Evolutionary conservation across 2,329 filamentous ascomycete species (phyloP).

Genomic region (Penicillium sp.): DNA sequence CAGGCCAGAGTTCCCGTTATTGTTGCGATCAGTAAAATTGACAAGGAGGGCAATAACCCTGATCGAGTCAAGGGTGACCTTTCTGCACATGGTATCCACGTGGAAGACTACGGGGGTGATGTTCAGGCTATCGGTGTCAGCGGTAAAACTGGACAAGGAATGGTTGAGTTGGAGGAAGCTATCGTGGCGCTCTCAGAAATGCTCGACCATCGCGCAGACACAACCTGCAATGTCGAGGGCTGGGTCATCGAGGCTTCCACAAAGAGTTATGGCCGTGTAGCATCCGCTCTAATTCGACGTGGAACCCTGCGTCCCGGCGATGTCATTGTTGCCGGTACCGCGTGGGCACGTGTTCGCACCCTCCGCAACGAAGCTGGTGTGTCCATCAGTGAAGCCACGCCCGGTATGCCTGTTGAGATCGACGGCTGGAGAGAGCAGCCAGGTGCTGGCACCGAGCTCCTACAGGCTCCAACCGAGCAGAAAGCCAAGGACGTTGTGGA

Average conservation of each 20-base stretch:
- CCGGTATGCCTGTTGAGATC: slow-evolving; percentile 87
- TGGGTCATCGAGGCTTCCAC: slow-evolving; percentile 92
- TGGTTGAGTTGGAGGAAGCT: slow-evolving; percentile 88
- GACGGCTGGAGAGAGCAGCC: slow-evolving; percentile 93
- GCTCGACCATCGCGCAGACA: slow-evolving; percentile 81
- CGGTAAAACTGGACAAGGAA: slow-evolving; percentile 89
- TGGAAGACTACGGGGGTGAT: slow-evolving; percentile 94
- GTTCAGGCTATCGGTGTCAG: slow-evolving; percentile 89
- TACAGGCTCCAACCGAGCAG: slow-evolving; percentile 77
- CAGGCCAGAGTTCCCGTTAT: slow-evolving; percentile 89
- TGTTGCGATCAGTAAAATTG: slow-evolving; percentile 95
- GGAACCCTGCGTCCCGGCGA: slow-evolving; percentile 81
- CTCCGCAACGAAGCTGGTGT: slow-evolving; percentile 82
- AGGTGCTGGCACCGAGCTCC: slow-evolving; percentile 78
- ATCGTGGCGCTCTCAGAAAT: slow-evolving; percentile 83
- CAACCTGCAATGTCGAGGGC: slow-evolving; percentile 75
- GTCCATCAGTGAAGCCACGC: slow-evolving; percentile 69
- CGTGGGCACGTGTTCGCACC: slow-evolving; percentile 81
- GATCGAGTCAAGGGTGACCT: slow-evolving; percentile 88
- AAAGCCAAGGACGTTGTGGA: slow-evolving; percentile 75
- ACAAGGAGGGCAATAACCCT: slow-evolving; percentile 77
- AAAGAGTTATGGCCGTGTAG: slow-evolving; percentile 78
- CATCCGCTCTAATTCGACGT: slow-evolving; percentile 83
- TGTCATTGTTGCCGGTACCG: slow-evolving; percentile 80
- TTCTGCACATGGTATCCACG: slow-evolving; percentile 75